Evolutionary conservation across 331 rosid species (phyloP).

Genomic region (Pyracantha coccinea): DNA sequence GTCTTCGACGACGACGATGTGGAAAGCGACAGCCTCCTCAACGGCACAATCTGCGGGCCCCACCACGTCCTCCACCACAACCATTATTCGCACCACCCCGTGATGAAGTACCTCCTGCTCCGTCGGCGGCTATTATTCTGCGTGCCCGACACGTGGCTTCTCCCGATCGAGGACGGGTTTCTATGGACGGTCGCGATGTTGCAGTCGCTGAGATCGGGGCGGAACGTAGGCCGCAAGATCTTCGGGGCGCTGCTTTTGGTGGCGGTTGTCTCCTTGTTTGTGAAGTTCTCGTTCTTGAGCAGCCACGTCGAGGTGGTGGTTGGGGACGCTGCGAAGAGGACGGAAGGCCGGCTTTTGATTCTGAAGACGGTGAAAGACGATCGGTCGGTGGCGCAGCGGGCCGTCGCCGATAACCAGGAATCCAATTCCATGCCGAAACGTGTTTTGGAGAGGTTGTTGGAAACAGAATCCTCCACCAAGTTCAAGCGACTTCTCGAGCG

Average conservation of each 20-base stretch:
- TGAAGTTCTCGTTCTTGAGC: slow-evolving; percentile 42
- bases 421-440: slow-evolving; percentile 22
- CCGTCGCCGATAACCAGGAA: slow-evolving; percentile 36
- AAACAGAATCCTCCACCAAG: slow-evolving; percentile 14
- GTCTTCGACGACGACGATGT: slow-evolving; percentile 34
- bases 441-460: neutral
- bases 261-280: slow-evolving; percentile 56
- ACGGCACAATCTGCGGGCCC: slow-evolving; percentile 16
- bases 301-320: slow-evolving; percentile 40
- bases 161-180: slow-evolving; percentile 29
- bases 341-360: slow-evolving; percentile 50
- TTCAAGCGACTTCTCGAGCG: neutral
- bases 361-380: slow-evolving; percentile 59
- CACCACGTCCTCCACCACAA: slow-evolving; percentile 5
- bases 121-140: slow-evolving; percentile 42
- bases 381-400: slow-evolving; percentile 56
- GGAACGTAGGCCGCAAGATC: slow-evolving; percentile 44
- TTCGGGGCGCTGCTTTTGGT: slow-evolving; percentile 27
- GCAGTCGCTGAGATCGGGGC: slow-evolving; percentile 14
- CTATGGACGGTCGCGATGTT: slow-evolving; percentile 29
- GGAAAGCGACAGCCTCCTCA: slow-evolving; percentile 12
- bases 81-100: slow-evolving; percentile 15
- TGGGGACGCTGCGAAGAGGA: slow-evolving; percentile 26
- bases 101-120: slow-evolving; percentile 33
- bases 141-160: slow-evolving; percentile 44